Evolutionary conservation across 768 basidiomycete species (phyloP).

Genomic region (Termitomyces sp.): DNA sequence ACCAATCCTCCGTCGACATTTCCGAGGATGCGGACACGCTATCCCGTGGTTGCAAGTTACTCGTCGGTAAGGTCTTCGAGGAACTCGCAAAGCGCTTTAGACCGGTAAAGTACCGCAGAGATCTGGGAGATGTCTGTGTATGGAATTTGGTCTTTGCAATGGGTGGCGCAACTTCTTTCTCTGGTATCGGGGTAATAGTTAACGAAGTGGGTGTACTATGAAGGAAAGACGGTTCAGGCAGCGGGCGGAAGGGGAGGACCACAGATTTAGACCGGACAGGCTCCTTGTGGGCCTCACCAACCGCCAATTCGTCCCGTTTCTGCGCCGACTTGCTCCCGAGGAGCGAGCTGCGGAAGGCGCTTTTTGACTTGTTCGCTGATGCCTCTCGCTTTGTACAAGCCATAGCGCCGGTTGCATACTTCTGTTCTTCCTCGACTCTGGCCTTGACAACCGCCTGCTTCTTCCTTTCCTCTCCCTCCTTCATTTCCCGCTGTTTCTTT

Average conservation of each 20-base stretch:
- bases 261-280: constrained; percentile 6
- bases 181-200: background rate
- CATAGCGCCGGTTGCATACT: constrained; percentile 16
- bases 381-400: constrained; percentile 19
- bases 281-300: constrained; percentile 2
- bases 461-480: constrained; percentile 11
- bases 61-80: constrained; percentile 20
- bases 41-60: constrained; percentile 39
- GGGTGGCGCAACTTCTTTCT: constrained; percentile 3
- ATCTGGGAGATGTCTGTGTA: constrained; percentile 45
- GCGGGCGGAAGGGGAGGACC: constrained; percentile 6
- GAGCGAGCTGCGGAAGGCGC: constrained; percentile 10
- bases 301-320: constrained; percentile 4
- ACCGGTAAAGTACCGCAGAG: constrained; percentile 42
- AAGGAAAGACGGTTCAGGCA: background rate
- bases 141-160: constrained; percentile 4
- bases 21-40: constrained; percentile 58
- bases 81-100: constrained; percentile 41
- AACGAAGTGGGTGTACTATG: background rate
- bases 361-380: constrained; percentile 12
- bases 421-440: constrained; percentile 21
- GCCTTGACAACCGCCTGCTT: constrained; percentile 4
- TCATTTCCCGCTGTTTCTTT: constrained; percentile 10
- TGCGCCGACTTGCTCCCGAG: constrained; percentile 10
- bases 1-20: constrained; percentile 66